Evolutionary conservation across 805 yeast genomes (phyloP).

Genomic region (Candida pseudofarinosa): DNA sequence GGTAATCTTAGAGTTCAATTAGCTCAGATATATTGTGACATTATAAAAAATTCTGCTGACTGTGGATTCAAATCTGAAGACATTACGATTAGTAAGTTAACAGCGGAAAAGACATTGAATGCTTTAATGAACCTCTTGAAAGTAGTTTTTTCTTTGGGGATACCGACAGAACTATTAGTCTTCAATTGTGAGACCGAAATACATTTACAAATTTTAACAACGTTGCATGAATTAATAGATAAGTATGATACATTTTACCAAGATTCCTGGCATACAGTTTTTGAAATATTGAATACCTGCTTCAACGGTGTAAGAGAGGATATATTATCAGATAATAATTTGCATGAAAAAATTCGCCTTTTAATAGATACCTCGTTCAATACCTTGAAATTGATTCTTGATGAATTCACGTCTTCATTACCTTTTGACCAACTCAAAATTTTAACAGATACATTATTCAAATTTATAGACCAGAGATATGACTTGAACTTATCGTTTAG

Average conservation of each 20-base stretch:
- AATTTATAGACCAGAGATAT: slow-evolving; percentile 64
- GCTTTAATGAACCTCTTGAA: slow-evolving; percentile 46
- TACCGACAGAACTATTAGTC: slow-evolving; percentile 40
- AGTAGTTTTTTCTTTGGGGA: slow-evolving; percentile 34
- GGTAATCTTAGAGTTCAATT: slow-evolving; percentile 44
- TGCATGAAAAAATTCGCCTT: slow-evolving; percentile 45
- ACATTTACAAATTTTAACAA: slow-evolving; percentile 55
- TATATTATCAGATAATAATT: slow-evolving; percentile 23
- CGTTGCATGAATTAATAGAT: slow-evolving; percentile 70
- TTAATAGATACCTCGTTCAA: slow-evolving; percentile 71
- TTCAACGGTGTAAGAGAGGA: slow-evolving; percentile 33
- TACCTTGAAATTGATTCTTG: slow-evolving; percentile 76
- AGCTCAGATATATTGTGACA: slow-evolving; percentile 48
- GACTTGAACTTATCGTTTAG: slow-evolving; percentile 89
- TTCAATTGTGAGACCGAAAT: slow-evolving; percentile 65
- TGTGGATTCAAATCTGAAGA: slow-evolving; percentile 32
- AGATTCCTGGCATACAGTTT: slow-evolving; percentile 71
- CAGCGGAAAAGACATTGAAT: slow-evolving; percentile 47
- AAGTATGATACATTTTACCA: slow-evolving; percentile 61
- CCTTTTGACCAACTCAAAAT: slow-evolving; percentile 62
- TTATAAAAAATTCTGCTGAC: slow-evolving; percentile 39
- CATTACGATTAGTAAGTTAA: slow-evolving; percentile 16
- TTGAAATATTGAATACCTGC: slow-evolving; percentile 58
- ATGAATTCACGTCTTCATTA: slow-evolving; percentile 73
- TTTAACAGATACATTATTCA: slow-evolving; percentile 66